Evolutionary conservation across 2,329 filamentous ascomycete species (phyloP), one percentile per base, ranked within the genome.

Genomic region (Alternaria angustiovoidea): DNA sequence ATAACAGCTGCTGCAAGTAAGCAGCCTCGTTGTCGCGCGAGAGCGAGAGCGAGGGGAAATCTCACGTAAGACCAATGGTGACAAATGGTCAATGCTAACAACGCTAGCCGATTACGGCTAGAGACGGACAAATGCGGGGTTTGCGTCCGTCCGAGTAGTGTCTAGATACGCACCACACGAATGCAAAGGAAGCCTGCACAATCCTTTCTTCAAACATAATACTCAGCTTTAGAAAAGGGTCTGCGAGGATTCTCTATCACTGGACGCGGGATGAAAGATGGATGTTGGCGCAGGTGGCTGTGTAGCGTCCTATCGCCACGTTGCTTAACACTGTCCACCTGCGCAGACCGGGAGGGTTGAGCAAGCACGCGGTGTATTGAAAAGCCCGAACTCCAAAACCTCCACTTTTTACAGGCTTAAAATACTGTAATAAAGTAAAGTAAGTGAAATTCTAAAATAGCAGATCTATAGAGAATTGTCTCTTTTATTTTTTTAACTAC

Each of bases 1-100:
- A 39, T 9, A 7, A 26, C 20, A 8, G 26, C 9, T 11, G 7
- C 24, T 54, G 46, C 24, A 42, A 38, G 20, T 42, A 42, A 42
- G 39, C 46, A 58, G 42, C 38, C 12, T n/a, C 34, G 42, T 48
- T 12, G 32, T 58, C 49, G 55, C 34, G 20, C 18, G 11, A 24
- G 36, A 5, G 49, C 52, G 47, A 30, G 34, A 54, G 8, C 46
- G 46, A 49, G 46, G 20, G 41, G 32, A 24, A 3, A 3, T 20
- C 46, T 49, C 30, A 49, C 46, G 20, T 38, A 36, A 24, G 32
- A 12, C 46, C 1, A 7, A n/a, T 16, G 2, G 46, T 49, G 46
- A 49, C 30, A 24, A 38, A 36, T 49, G 6, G 20, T 14, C 46
- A 16, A 7, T 2, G 5, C 14, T 24, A 6, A 24, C 2, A 14